Evolutionary conservation across 192 early-diverging fungal species (phyloP), one percentile per base, ranked within the genome.

Genomic region (Umbelopsis vinacea): DNA sequence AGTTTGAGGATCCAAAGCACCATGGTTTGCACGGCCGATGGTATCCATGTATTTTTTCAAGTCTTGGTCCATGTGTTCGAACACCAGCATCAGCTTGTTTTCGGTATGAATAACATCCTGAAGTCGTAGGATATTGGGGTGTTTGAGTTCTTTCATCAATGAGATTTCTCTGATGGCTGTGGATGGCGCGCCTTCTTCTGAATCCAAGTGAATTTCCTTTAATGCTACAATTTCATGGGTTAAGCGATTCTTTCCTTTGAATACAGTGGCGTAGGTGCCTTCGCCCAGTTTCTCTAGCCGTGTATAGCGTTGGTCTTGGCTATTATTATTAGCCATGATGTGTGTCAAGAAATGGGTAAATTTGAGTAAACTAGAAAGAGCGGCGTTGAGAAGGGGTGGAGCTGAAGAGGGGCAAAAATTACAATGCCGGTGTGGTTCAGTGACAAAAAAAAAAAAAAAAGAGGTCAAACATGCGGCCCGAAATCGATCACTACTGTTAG

Each of bases 141-240:
- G 97, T 67, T 91, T 88, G 60, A 99, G 85, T 80, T 99, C 97
- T 76, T 97, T 97, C 89, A 99, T 93, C 70, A 99, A 83, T 12
- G 97, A 97, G 74, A 99, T 98, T 84, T 99, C 97, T 43, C 97
- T 88, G 74, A 99, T 96, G 67, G 97, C 97, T 15, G 97, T 99
- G 9, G 94, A 96, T 24, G 97, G 97, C 45, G 96, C 95, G 33
- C 93, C 93, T 79, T 96, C 95, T 77, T 96, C 95, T 19, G 92
- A 86, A 76, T 94, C 95, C 48, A 97, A 84, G 57, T 91, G 85
- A 52, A 99, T 98, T 81, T 98, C 95, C 80, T 99, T 99, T 40
- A 99, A 82, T 11, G 97, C 97, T 33, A 99, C 97, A 50, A 95
- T 92, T 67, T 91, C 88, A 67, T 92, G 92, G 47, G 82, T 94